Base-by-base conservation (phyloP, 441 rosid genomes). In the Mallotus repandus region DNA sequence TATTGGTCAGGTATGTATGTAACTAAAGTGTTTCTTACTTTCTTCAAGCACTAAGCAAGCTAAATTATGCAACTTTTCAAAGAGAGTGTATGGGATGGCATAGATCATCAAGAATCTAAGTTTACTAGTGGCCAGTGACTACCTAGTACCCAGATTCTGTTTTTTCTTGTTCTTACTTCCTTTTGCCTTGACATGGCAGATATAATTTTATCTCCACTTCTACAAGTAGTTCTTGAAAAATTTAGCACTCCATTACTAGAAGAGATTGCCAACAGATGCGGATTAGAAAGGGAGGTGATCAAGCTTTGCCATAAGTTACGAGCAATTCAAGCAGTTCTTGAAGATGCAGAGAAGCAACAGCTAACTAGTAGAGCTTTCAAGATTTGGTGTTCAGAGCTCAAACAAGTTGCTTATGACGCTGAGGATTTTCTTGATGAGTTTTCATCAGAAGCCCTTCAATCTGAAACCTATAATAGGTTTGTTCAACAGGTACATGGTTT, bases 311-410 rank as follows among this genome's bases (percentile, higher is more conserved):
- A 43, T 9, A 21, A 66, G 43, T 60, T 78, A 38, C 25, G 35
- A 25, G 21, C 32, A 58, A 73, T 29, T 29, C 32, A 29, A 2
- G 32, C 32, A 29, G 32, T 29, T 29, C 32, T 29, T 29, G 32
- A 29, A 38, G 86, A 78, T 48, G 83, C 81, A 12, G 82, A 83
- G 32, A 67, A 75, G 54, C 78, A 59, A 45, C 84, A 80, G 46
- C 22, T 64, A 19, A 35, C 43, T 14, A 63, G 67, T 11, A 38
- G 2, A 69, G 72, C 79, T 32, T 57, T 80, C 54, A 69, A 54
- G 66, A 12, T 12, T 15, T 78, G 84, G 86, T 74, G 71, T 9
- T 2, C 46, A 11, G 70, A 68, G 66, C 80, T 83, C 64, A 80
- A 74, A 65, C 66, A 70, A 4, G 70, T 66, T 4, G 78, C 82